Evolutionary conservation across 371 early-diverging fungal genomes (phyloP).

Genomic region (Thermomucor indicae-seudaticae): DNA sequence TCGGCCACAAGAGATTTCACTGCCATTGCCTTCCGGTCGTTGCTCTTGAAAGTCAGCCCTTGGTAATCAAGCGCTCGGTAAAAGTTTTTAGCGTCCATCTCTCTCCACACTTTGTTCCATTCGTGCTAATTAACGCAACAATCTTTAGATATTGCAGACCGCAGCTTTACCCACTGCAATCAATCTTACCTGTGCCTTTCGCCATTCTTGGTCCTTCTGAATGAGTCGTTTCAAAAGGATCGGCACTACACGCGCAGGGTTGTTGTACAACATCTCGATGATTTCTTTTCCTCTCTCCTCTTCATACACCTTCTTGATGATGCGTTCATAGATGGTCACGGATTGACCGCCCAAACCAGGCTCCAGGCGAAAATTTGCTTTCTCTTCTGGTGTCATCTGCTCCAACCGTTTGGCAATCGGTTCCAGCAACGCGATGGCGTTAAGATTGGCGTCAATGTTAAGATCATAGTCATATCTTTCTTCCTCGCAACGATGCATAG

Average conservation of each 20-base stretch:
- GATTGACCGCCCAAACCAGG: constrained; percentile 85
- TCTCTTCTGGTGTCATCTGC: constrained; percentile 79
- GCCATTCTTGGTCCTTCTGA: constrained; percentile 97
- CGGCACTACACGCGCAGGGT: constrained; percentile 92
- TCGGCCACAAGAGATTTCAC: constrained; percentile 75
- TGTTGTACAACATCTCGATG: constrained; percentile 88
- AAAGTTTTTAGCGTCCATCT: constrained; percentile 90
- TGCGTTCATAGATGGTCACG: constrained; percentile 80
- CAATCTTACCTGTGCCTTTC: constrained; percentile 53
- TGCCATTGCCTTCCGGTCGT: constrained; percentile 80
- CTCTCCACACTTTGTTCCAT: constrained; percentile 96
- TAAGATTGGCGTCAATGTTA: constrained; percentile 91
- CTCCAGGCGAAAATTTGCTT: constrained; percentile 60
- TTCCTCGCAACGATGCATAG: constrained; percentile 95
- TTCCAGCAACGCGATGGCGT: constrained; percentile 86
- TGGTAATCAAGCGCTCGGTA: constrained; percentile 97
- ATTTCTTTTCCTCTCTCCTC: constrained; percentile 85
- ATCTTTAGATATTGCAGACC: too few relatives aligned
- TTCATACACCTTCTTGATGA: constrained; percentile 91
- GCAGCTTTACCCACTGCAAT: constrained; percentile 59
- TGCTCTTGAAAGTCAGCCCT: constrained; percentile 81
- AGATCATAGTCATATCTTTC: constrained; percentile 95
- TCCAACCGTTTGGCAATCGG: constrained; percentile 72
- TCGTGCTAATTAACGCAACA: constrained; percentile 66
- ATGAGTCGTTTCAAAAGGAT: constrained; percentile 92